Base-by-base conservation (phyloP, 106 monocot genomes). In the Amphibolis antarctica region DNA sequence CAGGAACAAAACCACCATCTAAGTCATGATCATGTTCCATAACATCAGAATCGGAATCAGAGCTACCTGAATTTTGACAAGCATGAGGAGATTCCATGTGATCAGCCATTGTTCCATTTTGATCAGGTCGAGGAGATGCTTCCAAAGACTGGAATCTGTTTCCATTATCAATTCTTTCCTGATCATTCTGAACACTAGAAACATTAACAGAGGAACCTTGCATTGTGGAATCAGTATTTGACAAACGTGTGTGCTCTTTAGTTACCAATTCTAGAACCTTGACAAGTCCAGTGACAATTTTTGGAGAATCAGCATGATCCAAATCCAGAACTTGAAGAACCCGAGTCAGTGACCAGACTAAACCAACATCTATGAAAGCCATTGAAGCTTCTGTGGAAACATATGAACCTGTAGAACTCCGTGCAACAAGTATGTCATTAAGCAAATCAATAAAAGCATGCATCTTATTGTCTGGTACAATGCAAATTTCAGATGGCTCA, bases 301-400 rank as follows among this genome's bases (percentile, higher is more conserved):
- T 99, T 30, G 82, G 51, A 66, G 98, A 91, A 62, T 99, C 91
- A 58, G 83, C 20, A 77, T 88, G 71, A 69, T 99, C 98, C 81
- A 99, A 83, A 69, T 99, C 98, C 48, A 99, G 46, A 46, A 83
- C 83, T 64, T 85, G 76, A 10, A 99, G 76, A 44, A 72, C 74
- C 50, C 53, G 66, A 46, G 85, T 91, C 43, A 99, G 31, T 21
- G 87, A 79, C 13, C 59, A 74, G 47, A 99, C 88, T 53, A 99
- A 66, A 26, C 98, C 98, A 77, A 83, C 91, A 77, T 99, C 91
- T 62, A 92, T 85, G 71, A 99, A 99, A n/a, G 98, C 85, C 9
- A 78, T 70, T 20, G 98, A 85, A 75, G 98, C 91, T 72, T 99
- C 98, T 53, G 86, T 70, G 43, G 87, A 88, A 26, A 99, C 74